Base-by-base conservation (phyloP, 495 filamentous ascomycete species). In the Friedmanniomyces simplex region DNA sequence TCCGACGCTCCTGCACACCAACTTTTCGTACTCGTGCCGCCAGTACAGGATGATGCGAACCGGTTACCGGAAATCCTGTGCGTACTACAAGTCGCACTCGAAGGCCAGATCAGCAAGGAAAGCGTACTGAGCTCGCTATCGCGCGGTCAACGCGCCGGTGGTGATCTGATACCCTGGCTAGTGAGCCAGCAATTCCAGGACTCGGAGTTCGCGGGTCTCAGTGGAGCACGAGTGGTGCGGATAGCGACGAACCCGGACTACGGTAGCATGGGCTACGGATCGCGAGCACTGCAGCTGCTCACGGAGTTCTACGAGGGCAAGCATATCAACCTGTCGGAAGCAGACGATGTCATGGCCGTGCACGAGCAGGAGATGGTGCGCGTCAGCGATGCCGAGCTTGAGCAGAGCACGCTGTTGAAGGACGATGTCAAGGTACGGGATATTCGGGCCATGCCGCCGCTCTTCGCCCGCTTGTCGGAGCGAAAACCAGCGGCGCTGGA, bases 101-200 rank as follows among this genome's bases (percentile, higher is more conserved):
- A 99, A 76, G 93, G 94, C 60, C 85, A 85, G 61, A 97, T 99
- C 67, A 95, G 89, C 75, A 84, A 82, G 60, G 83, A 95, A 63
- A 95, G 88, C 67, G 90, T 99, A 1, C 76, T 95, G 46, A 91
- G 88, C 70, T 84, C 86, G 66, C 72, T 99, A 58, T 89, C 85
- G 66, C 81, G 94, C 63, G 94, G 94, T 24, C 86, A 90, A 67
- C 78, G 95, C 51, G 88, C 91, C 10, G 87, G 90, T 21, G 94
- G 94, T 57, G 94, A 99, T 69, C 75, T 99, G 46, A 99, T 99
- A 51, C 94, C 94, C 1, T 99, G 94, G 94, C 79, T 97, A 42
- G 87, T 99, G 53, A 91, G 87, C 68, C 93, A 97, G 68, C 94
- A 99, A 70, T 99, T 96, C 74, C 94, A 97, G 68, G 94, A 99